Base-by-base conservation (phyloP, 106 monocot genomes). In the Cymbidium sinense region DNA sequence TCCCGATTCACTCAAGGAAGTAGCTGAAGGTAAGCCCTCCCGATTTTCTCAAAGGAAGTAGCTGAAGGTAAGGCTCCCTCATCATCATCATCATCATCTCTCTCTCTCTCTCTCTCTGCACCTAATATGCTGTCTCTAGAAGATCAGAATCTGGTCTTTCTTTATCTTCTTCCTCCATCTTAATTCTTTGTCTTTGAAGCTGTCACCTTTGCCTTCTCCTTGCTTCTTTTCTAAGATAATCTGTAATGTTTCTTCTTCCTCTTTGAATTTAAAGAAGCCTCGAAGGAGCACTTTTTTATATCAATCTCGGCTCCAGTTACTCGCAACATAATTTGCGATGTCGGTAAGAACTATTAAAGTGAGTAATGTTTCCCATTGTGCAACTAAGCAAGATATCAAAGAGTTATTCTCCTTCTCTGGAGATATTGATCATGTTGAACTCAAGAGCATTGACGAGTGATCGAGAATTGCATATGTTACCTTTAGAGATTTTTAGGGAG, bases 401-500 rank as follows among this genome's bases (percentile, higher is more conserved):
- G 69, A 69, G 69, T 69, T 69, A 12, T 69, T 69, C 34, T 69
- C 69, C 31, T 69, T 69, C 28, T 69, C 69, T 17, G 69, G 69
- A 69, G 69, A 69, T 33, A 69, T 69, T 28, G 69, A 69, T 34
- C 69, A 69, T 33, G 69, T 69, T 69, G 69, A 69, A 69, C 30
- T 69, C 0, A 69, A 69, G 69, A 69, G 85, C 52, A 73, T 74
- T 34, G 85, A 85, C 78, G 85, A 85, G 75, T 85, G 61, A 78
- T 85, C 85, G 37, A 77, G 75, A 54, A 69, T 78, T 69, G 85
- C 81, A 17, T 81, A 77, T 81, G 81, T 85, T 39, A 85, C 85
- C 28, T 85, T 85, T 47, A 85, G 78, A 75, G 85, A 85, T 81
- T 65, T 77, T 41, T 81, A 85, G 36, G 85, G 85, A 75, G 85